Evolutionary conservation across 1,284 basidiomycete genomes (phyloP), one percentile per base, ranked within the genome.

Genomic region (Heterobasidion parviporum): DNA sequence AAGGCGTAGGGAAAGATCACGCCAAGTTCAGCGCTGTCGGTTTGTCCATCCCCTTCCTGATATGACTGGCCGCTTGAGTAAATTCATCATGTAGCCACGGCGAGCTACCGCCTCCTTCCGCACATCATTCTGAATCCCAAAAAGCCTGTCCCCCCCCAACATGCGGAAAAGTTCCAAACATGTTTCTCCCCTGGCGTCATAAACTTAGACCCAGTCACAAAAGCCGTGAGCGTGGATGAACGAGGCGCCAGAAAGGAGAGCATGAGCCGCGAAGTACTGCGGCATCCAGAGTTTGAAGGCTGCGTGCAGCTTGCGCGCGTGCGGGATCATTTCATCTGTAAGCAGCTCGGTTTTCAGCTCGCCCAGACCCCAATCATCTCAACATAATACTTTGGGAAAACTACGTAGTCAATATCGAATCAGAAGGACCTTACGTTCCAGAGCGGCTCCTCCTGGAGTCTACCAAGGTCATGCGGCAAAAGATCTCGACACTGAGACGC

Each of bases 1-100:
- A 98, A 68, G 92, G 94, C 7, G 83, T 93, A n/a, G 95, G 94
- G 18, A 93, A 92, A 64, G 94, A 96, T 64, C 97, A 99, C 67
- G 94, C 97, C 46, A 99, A 99, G 68, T 99, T 92, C 71, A 93
- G 85, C 56, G 94, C 97, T n/a, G 97, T 99, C 53, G 92, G 92
- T 92, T 62, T 60, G 90, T 76, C 3, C 26, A 26, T 44, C 6
- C 16, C 47, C 26, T 20, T 7, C 18, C 16, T 9, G 53, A 14
- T 54, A 33, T 53, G 35, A n/a, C 43, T 49, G 8, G 32, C 15
- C 8, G 43, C 46, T 16, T 20, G 33, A 8, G 43, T 41, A 10
- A 20, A 5, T 36, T 12, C 10, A 7, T 9, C 18, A 56, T 3
- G 63, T 34, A 94, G 94, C 94, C 2, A 97, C 94, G 9, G 94